Conservation (phyloP, 352 stramenopile genomes). For the Plasmopara halstedii region DNA sequence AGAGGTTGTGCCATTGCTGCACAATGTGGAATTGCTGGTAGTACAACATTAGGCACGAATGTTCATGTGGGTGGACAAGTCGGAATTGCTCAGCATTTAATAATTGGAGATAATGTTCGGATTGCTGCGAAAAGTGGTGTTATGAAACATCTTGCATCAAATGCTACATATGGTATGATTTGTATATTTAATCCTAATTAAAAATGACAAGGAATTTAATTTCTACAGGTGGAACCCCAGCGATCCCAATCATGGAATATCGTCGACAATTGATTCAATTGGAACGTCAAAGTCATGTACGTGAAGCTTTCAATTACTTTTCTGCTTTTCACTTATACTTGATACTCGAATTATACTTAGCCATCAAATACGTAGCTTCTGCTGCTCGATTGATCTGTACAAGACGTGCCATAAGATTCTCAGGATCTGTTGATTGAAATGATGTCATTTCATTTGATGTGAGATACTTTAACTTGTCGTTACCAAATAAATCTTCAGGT, state of each 20-base stretch:
- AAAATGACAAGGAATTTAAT: background rate
- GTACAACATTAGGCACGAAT: slow-evolving; percentile 64
- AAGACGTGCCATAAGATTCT: slow-evolving; percentile 52
- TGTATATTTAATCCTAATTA: background rate
- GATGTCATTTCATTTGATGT: slow-evolving; percentile 7
- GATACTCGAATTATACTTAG: slow-evolving; percentile 62
- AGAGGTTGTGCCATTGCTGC: slow-evolving; percentile 63
- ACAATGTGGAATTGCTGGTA: slow-evolving; percentile 78
- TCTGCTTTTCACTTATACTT: slow-evolving; percentile 17
- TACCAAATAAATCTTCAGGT: slow-evolving; percentile 31
- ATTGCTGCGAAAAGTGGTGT: slow-evolving; percentile 84
- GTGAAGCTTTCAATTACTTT: background rate
- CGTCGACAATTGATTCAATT: slow-evolving; percentile 61
- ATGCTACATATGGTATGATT: slow-evolving; percentile 45
- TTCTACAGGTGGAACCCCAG: slow-evolving; percentile 46
- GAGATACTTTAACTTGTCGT: slow-evolving; percentile 48
- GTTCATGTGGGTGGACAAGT: slow-evolving; percentile 79
- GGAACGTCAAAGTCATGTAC: slow-evolving; percentile 19
- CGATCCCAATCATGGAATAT: slow-evolving; percentile 75
- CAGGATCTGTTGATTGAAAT: slow-evolving; percentile 20
- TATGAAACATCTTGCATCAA: slow-evolving; percentile 55
- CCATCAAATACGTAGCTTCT: slow-evolving; percentile 60
- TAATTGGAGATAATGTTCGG: slow-evolving; percentile 72
- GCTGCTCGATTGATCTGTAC: slow-evolving; percentile 60
- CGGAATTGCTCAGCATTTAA: slow-evolving; percentile 73